Evolutionary conservation across 192 early-diverging fungal species (phyloP).

Genomic region (Coemansia guatemalensis): DNA sequence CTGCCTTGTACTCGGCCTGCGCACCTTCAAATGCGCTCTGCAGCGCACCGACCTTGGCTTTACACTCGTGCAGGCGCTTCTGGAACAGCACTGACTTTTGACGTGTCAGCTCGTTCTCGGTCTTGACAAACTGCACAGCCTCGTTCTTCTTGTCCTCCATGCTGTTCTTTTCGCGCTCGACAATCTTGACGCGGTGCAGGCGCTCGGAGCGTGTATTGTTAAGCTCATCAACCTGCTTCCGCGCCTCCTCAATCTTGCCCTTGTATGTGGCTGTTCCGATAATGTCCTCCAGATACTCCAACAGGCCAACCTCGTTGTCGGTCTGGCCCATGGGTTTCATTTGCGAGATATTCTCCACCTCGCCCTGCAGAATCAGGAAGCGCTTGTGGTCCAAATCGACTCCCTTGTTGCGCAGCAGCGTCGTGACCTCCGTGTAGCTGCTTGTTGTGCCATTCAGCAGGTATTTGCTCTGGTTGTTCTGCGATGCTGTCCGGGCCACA

Average conservation of each 20-base stretch:
- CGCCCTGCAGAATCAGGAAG: slow-evolving; percentile 97
- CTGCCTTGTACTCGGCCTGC: slow-evolving; percentile 58
- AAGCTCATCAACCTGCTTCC: slow-evolving; percentile 66
- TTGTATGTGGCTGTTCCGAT: slow-evolving; percentile 94
- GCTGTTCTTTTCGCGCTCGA: slow-evolving; percentile 82
- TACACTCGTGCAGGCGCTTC: slow-evolving; percentile 65
- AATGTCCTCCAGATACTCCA: slow-evolving; percentile 98
- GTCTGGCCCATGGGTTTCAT: slow-evolving; percentile 96
- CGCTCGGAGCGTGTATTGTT: slow-evolving; percentile 77
- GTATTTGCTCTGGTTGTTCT: slow-evolving; percentile 75
- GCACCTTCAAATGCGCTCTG: slow-evolving; percentile 58
- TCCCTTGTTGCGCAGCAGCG: slow-evolving; percentile 76
- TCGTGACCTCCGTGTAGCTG: slow-evolving; percentile 81
- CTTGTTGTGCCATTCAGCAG: slow-evolving; percentile 66
- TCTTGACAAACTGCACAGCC: slow-evolving; percentile 74
- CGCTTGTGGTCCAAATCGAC: slow-evolving; percentile 98
- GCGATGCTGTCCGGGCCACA: slow-evolving; percentile 70
- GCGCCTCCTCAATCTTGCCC: slow-evolving; percentile 74
- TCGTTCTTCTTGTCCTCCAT: slow-evolving; percentile 80
- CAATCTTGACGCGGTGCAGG: slow-evolving; percentile 81
- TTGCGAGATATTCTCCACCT: slow-evolving; percentile 97
- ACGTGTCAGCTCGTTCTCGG: slow-evolving; percentile 74
- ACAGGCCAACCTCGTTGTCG: slow-evolving; percentile 91
- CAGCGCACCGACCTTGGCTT: slow-evolving; percentile 47
- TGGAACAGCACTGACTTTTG: slow-evolving; percentile 80